phyloP scores from a whole-genome alignment of 108 stramenopile species.

The Asterionellopsis glacialis region DNA sequence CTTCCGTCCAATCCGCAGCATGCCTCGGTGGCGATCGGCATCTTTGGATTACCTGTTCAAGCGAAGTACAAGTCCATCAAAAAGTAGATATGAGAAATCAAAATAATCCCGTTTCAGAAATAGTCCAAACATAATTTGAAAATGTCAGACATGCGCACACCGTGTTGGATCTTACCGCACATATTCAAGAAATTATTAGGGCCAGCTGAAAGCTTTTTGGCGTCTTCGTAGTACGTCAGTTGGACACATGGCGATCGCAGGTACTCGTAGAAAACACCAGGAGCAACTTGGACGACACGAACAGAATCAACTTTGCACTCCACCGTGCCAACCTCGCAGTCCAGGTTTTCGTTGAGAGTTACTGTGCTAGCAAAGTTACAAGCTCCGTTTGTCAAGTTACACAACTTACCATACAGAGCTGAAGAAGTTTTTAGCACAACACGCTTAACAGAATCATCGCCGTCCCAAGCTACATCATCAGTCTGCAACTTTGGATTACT shows the following conservation, averaged over 20 bases:
- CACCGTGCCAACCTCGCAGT: slow-evolving; percentile 2
- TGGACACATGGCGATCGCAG: slow-evolving; percentile 37
- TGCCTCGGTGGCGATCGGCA: slow-evolving; percentile 1
- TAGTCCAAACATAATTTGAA: background rate
- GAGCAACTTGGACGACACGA: slow-evolving; percentile 32
- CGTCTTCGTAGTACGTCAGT: slow-evolving; percentile 30
- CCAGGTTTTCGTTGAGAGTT: slow-evolving; percentile 22
- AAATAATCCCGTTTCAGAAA: background rate
- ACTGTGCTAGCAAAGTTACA: slow-evolving; percentile 22
- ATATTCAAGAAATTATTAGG: background rate
- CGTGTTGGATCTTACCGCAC: background rate
- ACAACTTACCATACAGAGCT: slow-evolving; percentile 19
- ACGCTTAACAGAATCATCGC: slow-evolving; percentile 14
- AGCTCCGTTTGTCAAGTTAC: slow-evolving; percentile 11
- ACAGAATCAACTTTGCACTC: slow-evolving; percentile 48
- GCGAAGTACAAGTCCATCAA: background rate
- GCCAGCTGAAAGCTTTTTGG: background rate
- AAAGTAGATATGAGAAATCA: background rate
- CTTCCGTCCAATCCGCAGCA: background rate
- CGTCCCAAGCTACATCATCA: slow-evolving; percentile 9
- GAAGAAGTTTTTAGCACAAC: slow-evolving; percentile 12
- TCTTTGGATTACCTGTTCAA: background rate
- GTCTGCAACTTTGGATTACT: slow-evolving; percentile 1
- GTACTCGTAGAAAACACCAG: slow-evolving; percentile 42
- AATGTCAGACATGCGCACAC: background rate